Conservation (phyloP, 345 rosid species). For the Streptanthus diversifolius region DNA sequence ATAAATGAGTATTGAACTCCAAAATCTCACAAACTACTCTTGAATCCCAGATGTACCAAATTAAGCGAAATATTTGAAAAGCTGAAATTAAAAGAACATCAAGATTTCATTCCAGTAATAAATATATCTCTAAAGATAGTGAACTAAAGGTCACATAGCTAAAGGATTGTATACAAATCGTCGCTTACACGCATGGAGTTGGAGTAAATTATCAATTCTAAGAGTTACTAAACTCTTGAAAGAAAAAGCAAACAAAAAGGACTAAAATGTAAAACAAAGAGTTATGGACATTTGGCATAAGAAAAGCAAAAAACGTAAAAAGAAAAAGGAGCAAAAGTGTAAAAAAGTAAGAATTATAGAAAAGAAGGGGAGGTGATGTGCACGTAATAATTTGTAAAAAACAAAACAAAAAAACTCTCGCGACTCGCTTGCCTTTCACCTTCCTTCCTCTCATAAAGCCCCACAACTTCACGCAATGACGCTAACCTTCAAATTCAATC, state of each 20-base stretch:
- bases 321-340: background rate
- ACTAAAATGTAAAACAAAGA: background rate
- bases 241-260: too few relatives aligned
- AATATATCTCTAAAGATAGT: too few relatives aligned
- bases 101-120: background rate
- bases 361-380: conserved; percentile 11
- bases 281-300: too few relatives aligned
- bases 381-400: conserved; percentile 21
- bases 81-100: background rate
- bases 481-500: conserved; percentile 14
- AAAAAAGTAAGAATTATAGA: background rate
- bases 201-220: background rate
- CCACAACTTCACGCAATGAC: conserved; percentile 23
- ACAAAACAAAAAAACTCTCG: background rate
- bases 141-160: too few relatives aligned
- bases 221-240: too few relatives aligned
- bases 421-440: background rate
- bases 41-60: background rate
- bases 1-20: background rate
- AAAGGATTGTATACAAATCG: background rate
- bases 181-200: background rate
- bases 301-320: background rate
- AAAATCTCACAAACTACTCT: background rate
- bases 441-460: background rate
- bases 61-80: background rate